A percentile compares a stretch with the other conserved stretches of the same genome.
Conservation (phyloP, 2,329 filamentous ascomycete species). For the Ceratocystiopsis brevicomis region DNA sequence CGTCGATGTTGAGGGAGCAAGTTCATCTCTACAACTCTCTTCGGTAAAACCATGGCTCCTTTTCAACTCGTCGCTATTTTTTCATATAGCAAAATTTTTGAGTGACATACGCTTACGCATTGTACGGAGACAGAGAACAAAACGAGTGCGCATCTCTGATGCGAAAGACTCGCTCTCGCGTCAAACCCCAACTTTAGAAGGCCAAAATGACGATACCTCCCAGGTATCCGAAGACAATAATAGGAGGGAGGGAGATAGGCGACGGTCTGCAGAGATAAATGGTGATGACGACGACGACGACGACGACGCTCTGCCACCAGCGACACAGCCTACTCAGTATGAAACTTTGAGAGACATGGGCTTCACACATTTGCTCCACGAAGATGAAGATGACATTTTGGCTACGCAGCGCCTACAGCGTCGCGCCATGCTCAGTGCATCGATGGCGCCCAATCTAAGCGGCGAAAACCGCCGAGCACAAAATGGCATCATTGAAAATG, state of each 20-base stretch:
- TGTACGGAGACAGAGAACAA: conserved; percentile 8
- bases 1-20: conserved; percentile 20
- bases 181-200: neutral
- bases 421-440: conserved; percentile 12
- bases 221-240: neutral
- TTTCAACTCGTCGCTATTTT: neutral
- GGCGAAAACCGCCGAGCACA: conserved; percentile 60
- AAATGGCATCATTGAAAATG: conserved; percentile 71
- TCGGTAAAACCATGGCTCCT: conserved; percentile 14
- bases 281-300: conserved; percentile 14
- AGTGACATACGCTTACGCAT: too few species aligned
- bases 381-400: conserved; percentile 39
- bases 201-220: neutral
- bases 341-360: conserved; percentile 40
- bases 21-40: conserved; percentile 21
- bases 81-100: too few species aligned
- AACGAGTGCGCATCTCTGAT: conserved; percentile 20
- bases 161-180: conserved; percentile 1
- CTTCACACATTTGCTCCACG: conserved; percentile 37
- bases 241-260: neutral
- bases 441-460: conserved; percentile 10
- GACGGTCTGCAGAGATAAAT: conserved; percentile 5
- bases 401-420: conserved; percentile 45
- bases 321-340: conserved; percentile 45
- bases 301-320: conserved; percentile 18